Base-by-base conservation (phyloP, 768 basidiomycete species). In the Lactarius trivialis region DNA sequence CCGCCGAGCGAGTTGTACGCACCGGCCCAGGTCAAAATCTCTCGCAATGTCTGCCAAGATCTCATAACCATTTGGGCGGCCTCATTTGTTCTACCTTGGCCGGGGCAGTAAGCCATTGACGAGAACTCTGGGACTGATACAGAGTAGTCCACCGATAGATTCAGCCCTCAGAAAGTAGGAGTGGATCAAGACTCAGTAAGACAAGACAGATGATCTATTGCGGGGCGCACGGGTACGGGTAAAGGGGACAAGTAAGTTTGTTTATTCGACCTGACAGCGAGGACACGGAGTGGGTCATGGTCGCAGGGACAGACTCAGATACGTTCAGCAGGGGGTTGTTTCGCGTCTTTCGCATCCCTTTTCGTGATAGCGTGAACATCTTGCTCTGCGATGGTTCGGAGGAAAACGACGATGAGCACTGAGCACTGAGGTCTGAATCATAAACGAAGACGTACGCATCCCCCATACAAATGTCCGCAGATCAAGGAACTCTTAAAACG, bases 401-500 rank as follows among this genome's bases (percentile, higher is more conserved):
- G 7, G 26, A 26, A 8, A 53, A 37, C 26, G 8, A 54, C 2
- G 2, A 39, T 60, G 24, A 65, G 58, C 56, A 21, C 19, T 26
- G 14, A 4, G 8, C 55, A 21, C 21, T 30, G 17, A 6, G 8
- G 21, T 8, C 37, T 33, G 32, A 37, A 37, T 34, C 6, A 28
- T 28, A 4, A 56, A 48, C 45, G 6, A 56, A 15, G 11, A 85
- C 90, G 77, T 71, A 92, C 91, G 89, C 66, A 93, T 86, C 21
- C 91, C 91, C 91, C 88, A 91, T 11, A 92, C 88, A 71, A 91
- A 87, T 52, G 88, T 79, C 63, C 88, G 81, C 63, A 93, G 71
- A 68, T 92, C 90, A 64, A 93, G 78, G 70, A 91, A 86, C 77
- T 93, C 91, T 91, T 69, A 33, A 32, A 48, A 55, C 43, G 36